Evolutionary conservation across 176 grass and related monocot species (phyloP).

Genomic region (Pharus latifolius): DNA sequence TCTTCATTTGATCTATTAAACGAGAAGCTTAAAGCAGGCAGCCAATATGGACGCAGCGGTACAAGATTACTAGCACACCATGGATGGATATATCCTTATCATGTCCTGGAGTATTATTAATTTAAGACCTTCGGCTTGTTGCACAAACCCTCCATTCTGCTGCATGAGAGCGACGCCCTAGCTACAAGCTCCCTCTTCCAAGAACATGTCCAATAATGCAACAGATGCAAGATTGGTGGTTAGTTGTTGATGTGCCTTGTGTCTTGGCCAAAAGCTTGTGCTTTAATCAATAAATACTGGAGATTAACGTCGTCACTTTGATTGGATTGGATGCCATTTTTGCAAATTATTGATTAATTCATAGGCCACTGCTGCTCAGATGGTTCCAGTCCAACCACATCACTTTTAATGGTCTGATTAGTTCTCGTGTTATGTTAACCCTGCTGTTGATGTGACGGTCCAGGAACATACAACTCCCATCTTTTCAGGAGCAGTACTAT

Average conservation of each 20-base stretch:
- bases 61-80: neutral
- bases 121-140: neutral
- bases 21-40: neutral
- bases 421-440: too few species aligned
- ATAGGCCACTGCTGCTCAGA: constrained; percentile 5
- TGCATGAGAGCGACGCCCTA: constrained; percentile 19
- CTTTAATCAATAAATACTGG: neutral
- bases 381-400: constrained; percentile 19
- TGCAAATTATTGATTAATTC: neutral
- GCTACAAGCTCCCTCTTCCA: constrained; percentile 14
- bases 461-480: constrained; percentile 8
- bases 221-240: neutral
- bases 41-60: neutral
- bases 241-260: neutral
- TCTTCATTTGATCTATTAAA: neutral
- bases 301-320: neutral
- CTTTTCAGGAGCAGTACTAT: constrained; percentile 17
- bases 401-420: too few species aligned
- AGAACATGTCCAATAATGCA: constrained; percentile 39
- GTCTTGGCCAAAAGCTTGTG: neutral
- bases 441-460: constrained; percentile 17
- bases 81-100: neutral
- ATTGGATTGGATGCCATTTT: constrained; percentile 3
- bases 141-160: neutral
- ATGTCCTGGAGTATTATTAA: neutral